These are phyloP conservation scores for Ganoderma leucocontextum DNA, from an alignment of 1,284 basidiomycete species.

Conservation along the genomic window DNA sequence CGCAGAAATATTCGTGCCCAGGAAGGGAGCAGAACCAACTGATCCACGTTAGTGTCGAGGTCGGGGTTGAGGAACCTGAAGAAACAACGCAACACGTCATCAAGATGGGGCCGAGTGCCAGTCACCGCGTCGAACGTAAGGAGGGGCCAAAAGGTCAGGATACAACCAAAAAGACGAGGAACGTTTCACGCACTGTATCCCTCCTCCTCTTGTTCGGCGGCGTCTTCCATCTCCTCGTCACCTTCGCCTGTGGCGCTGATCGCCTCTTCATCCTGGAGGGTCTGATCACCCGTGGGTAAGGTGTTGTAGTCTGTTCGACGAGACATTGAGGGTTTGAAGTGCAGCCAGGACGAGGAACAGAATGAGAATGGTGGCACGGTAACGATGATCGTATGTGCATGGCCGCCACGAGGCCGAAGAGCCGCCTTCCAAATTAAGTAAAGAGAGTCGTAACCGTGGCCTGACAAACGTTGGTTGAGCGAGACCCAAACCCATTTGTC, in stretches of 20 bases:
- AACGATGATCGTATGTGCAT: conserved; percentile 35
- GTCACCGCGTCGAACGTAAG: conserved; percentile 6
- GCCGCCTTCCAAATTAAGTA: conserved; percentile 30
- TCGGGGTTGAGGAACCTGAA: conserved; percentile 83
- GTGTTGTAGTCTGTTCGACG: conserved; percentile 35
- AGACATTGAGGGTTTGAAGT: conserved; percentile 34
- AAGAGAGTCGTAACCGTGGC: conserved; percentile 18
- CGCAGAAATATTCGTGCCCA: conserved; percentile 99
- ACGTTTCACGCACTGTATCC: conserved; percentile 43
- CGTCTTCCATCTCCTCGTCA: conserved; percentile 46
- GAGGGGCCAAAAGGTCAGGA: conserved; percentile 12
- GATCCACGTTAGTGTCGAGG: conserved; percentile 93
- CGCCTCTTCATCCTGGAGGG: conserved; percentile 40
- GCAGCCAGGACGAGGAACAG: conserved; percentile 14
- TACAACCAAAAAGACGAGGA: conserved; percentile 5
- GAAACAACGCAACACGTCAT: not conserved
- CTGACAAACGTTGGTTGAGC: not conserved
- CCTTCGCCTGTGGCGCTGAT: conserved; percentile 43
- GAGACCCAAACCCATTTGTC: not conserved
- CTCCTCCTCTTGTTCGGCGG: conserved; percentile 42
- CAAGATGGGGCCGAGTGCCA: not conserved
- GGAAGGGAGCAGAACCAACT: conserved; percentile 99
- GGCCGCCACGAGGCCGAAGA: conserved; percentile 41
- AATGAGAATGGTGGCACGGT: conserved; percentile 25
- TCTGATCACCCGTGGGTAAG: conserved; percentile 28